A percentile compares a stretch with the other conserved stretches of the same genome.
phyloP scores from a whole-genome alignment of 2,329 filamentous ascomycete genomes.

The Colletotrichum tropicale region DNA sequence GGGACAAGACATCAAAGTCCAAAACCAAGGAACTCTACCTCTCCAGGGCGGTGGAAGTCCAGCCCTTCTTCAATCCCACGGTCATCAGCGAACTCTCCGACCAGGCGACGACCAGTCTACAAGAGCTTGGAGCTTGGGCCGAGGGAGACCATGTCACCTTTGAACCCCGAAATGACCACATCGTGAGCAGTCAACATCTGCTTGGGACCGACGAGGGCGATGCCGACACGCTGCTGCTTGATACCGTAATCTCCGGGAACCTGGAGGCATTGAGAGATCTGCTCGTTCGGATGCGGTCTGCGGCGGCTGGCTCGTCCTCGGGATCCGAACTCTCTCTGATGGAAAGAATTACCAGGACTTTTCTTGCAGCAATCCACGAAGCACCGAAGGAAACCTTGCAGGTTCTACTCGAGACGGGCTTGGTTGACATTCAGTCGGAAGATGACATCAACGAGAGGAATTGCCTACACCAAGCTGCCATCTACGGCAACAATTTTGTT shows the following conservation, averaged over 20 bases:
- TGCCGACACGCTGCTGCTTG: constrained; percentile 84
- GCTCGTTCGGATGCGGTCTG: constrained; percentile 70
- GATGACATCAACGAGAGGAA: constrained; percentile 99
- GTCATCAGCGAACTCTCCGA: constrained; percentile 97
- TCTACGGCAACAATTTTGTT: constrained; percentile 84
- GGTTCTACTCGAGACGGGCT: constrained; percentile 76
- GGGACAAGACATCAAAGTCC: constrained; percentile 99
- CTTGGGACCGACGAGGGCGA: constrained; percentile 85
- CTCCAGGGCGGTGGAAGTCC: constrained; percentile 93
- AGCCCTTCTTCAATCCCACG: constrained; percentile 96
- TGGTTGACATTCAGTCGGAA: constrained; percentile 90
- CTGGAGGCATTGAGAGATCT: constrained; percentile 79
- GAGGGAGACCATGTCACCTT: constrained; percentile 94
- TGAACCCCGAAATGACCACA: constrained; percentile 64
- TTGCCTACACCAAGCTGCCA: constrained; percentile 94
- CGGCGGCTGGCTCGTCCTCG: constrained; percentile 55
- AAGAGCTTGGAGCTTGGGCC: constrained; percentile 95
- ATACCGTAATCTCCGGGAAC: constrained; percentile 85
- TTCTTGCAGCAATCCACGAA: constrained; percentile 87
- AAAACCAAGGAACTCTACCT: constrained; percentile 98
- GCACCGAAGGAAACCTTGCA: constrained; percentile 78
- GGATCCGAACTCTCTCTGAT: constrained; percentile 56
- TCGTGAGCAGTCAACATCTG: constrained; percentile 69
- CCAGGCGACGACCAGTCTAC: constrained; percentile 92
- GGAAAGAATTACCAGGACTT: constrained; percentile 87